A percentile compares a stretch with the other conserved stretches of the same genome.
phyloP scores from a whole-genome alignment of 1,284 basidiomycete genomes.

The Ceratobasidium sp. region DNA sequence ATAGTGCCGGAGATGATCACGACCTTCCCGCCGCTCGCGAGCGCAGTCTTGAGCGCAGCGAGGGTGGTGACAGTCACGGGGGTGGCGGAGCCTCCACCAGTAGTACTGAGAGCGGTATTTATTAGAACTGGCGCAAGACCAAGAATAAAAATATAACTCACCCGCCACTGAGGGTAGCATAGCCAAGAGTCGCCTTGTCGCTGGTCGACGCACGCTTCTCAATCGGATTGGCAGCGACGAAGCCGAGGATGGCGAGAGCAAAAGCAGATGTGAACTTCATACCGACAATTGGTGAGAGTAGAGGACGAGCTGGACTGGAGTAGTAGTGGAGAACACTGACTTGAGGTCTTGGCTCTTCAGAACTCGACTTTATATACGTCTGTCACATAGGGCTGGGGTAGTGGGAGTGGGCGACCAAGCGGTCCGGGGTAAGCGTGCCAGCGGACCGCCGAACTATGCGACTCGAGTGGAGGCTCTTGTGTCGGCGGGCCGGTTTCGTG shows the following conservation, averaged over 20 bases:
- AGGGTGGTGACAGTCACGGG: constrained; percentile 57
- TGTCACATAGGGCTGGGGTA: not conserved
- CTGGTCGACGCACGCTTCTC: constrained; percentile 26
- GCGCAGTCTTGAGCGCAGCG: constrained; percentile 58
- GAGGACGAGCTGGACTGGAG: not conserved
- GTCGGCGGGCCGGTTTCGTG: constrained; percentile 16
- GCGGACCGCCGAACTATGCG: not conserved
- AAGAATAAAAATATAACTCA: not conserved
- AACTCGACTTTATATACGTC: not conserved
- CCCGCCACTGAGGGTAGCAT: constrained; percentile 39
- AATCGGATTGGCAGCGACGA: constrained; percentile 26
- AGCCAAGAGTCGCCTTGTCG: constrained; percentile 28
- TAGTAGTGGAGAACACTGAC: not conserved
- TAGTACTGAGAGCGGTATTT: constrained; percentile 1
- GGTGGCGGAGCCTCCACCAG: constrained; percentile 35
- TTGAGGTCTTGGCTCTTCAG: not conserved
- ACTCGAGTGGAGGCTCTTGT: not conserved
- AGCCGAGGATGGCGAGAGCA: constrained; percentile 16
- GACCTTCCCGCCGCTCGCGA: constrained; percentile 58
- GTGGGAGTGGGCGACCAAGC: not conserved
- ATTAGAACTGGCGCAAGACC: no score
- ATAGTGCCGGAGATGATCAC: constrained; percentile 61
- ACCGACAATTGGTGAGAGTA: constrained; percentile 9
- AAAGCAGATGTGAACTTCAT: constrained; percentile 37
- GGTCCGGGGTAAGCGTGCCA: constrained; percentile 26